Evolutionary conservation across 345 rosid genomes (phyloP).

Genomic region (Ailanthus altissimus): DNA sequence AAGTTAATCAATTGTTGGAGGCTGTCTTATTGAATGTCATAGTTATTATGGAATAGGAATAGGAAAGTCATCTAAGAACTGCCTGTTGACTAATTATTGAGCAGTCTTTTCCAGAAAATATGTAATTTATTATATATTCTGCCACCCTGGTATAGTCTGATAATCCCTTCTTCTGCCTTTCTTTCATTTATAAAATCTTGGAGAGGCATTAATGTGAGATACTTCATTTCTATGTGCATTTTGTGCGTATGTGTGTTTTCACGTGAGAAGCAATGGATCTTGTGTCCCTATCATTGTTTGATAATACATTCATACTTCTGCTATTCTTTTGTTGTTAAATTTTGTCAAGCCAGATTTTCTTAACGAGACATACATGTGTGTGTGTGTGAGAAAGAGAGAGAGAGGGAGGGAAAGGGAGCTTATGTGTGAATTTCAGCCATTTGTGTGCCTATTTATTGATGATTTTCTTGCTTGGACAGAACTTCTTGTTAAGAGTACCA

Average conservation of each 20-base stretch:
- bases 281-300: neutral
- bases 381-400: neutral
- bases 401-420: neutral
- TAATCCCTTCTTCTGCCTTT: neutral
- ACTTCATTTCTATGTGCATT: neutral
- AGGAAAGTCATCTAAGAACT: neutral
- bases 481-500: neutral
- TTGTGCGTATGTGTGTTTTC: neutral
- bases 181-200: neutral
- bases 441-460: neutral
- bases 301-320: neutral
- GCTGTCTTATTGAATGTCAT: neutral
- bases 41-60: neutral
- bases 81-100: neutral
- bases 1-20: neutral
- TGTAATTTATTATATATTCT: neutral
- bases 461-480: neutral
- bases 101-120: neutral
- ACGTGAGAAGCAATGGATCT: neutral
- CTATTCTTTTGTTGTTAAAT: neutral
- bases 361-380: neutral
- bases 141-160: neutral
- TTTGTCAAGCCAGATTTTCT: neutral
- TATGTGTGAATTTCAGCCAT: constrained; percentile 2
- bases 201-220: neutral